Base-by-base conservation (phyloP, 345 rosid species). In the Lumnitzera littorea region DNA sequence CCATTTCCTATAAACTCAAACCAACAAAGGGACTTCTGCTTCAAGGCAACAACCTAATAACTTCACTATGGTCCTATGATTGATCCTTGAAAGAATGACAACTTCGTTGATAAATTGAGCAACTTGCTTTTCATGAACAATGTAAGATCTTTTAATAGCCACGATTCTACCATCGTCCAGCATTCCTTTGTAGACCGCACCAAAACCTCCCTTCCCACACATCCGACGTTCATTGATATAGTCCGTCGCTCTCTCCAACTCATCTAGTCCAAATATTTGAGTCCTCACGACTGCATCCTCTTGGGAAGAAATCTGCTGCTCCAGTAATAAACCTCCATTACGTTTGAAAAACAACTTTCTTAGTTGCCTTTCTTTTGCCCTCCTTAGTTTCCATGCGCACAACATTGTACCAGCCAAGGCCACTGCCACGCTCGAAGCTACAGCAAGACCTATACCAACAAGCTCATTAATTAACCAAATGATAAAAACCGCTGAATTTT, bases 51-150 rank as follows among this genome's bases (percentile, higher is more conserved):
- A 64, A 1, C 67, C 67, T 4, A 56, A 12, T 55, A 72, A 29
- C 62, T 62, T 72, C 23, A 72, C 69, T 13, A 63, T 25, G 29
- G 67, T 72, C 58, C 65, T 52, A 29, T 67, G 76, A 55, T 72
- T 67, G 15, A 56, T 67, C 29, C 61, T 62, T 0, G 60, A 67
- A 24, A 67, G 63, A 24, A 63, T 55, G 15, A 63, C 66, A 2
- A 63, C 62, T 62, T 72, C 76, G 50, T 67, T 59, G 59, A 67
- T 63, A 51, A 67, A 51, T 24, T 55, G 55, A 27, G 49, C 54
- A 15, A 67, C 62, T 51, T 63, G 76, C 54, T 46, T 72, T 60
- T 72, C 54, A 41, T 63, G 62, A 50, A 58, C 53, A 12, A 67
- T 4, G 20, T 51, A 54, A 24, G 66, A 56, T 48, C 56, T 63